Percentiles rank a stretch among this genome's conserved stretches.
phyloP scores from a whole-genome alignment of 2,329 filamentous ascomycete species.

The Penicillium capsulatum region DNA sequence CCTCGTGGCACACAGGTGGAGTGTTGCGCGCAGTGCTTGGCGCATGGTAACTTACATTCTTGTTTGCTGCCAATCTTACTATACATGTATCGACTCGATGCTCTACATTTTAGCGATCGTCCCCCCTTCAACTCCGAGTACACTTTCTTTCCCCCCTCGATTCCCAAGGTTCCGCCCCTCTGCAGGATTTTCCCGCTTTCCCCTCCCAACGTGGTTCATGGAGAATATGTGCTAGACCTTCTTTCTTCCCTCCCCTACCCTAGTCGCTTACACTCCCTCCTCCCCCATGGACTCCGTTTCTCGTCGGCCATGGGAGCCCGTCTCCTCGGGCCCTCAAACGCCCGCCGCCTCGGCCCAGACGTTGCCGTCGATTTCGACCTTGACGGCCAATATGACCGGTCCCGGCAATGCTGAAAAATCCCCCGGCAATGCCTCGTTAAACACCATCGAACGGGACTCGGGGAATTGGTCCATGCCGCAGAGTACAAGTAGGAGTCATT shows the following conservation, averaged over 20 bases:
- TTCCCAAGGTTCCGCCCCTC: conserved; percentile 2
- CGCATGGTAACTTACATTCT: background rate
- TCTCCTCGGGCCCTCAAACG: conserved; percentile 34
- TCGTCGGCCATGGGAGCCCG: conserved; percentile 45
- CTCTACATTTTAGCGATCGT: conserved; percentile 6
- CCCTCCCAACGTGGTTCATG: background rate
- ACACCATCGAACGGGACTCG: conserved; percentile 52
- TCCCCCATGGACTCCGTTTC: conserved; percentile 43
- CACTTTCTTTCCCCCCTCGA: conserved; percentile 1
- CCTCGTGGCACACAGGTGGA: conserved; percentile 27
- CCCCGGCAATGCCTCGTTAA: conserved; percentile 41
- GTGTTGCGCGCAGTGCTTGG: conserved; percentile 17
- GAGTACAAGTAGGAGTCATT: conserved; percentile 49
- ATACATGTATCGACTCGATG: background rate
- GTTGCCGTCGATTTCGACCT: conserved; percentile 46
- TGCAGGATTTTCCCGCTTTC: background rate
- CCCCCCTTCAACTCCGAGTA: conserved; percentile 1
- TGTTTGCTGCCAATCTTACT: no score
- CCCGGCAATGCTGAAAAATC: conserved; percentile 38
- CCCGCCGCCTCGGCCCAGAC: conserved; percentile 38
- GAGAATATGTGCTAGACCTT: conserved; percentile 6
- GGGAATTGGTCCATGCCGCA: conserved; percentile 58
- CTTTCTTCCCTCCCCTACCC: conserved; percentile 2
- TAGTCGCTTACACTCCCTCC: conserved; percentile 3
- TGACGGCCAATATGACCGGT: conserved; percentile 43